Percentiles rank a stretch among this genome's conserved stretches.
phyloP scores from a whole-genome alignment of 768 basidiomycete species.

The Mrakia frigida region DNA sequence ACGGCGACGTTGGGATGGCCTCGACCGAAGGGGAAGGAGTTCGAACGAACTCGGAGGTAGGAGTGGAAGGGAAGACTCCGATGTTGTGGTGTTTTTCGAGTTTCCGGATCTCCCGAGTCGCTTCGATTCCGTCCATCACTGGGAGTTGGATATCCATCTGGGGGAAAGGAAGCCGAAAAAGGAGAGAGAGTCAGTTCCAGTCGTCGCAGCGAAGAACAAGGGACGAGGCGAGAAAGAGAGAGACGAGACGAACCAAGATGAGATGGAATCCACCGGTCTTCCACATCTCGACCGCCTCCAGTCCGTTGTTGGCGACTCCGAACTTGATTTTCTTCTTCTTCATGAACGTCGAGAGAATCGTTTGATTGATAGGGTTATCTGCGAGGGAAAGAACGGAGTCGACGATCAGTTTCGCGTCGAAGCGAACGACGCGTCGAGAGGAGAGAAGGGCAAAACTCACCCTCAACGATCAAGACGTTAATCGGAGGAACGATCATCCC shows the following conservation, averaged over 20 bases:
- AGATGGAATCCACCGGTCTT: slow-evolving; percentile 86
- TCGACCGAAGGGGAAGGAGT: slow-evolving; percentile 33
- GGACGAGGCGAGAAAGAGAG: not conserved
- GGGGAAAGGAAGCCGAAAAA: not conserved
- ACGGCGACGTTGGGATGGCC: slow-evolving; percentile 49
- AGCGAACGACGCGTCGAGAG: not conserved
- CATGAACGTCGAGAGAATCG: slow-evolving; percentile 95
- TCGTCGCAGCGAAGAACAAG: not conserved
- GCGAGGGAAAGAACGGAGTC: slow-evolving; percentile 26
- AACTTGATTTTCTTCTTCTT: slow-evolving; percentile 91
- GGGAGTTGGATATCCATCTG: slow-evolving; percentile 99
- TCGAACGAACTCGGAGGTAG: slow-evolving; percentile 52
- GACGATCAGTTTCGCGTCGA: not conserved
- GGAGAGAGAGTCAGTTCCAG: not conserved
- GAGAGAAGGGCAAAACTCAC: slow-evolving; percentile 50
- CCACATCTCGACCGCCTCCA: slow-evolving; percentile 95
- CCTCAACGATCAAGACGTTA: slow-evolving; percentile 95
- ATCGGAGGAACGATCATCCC: slow-evolving; percentile 84
- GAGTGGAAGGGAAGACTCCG: slow-evolving; percentile 65
- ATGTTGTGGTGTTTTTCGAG: slow-evolving; percentile 66
- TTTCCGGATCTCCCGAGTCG: slow-evolving; percentile 89
- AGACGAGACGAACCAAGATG: slow-evolving; percentile 66
- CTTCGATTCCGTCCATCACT: slow-evolving; percentile 95
- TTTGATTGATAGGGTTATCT: slow-evolving; percentile 99
- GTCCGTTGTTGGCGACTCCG: slow-evolving; percentile 88